A percentile compares a stretch with the other conserved stretches of the same genome.
phyloP scores from a whole-genome alignment of 1,284 basidiomycete genomes.

The Nidula niveotomentosa region DNA sequence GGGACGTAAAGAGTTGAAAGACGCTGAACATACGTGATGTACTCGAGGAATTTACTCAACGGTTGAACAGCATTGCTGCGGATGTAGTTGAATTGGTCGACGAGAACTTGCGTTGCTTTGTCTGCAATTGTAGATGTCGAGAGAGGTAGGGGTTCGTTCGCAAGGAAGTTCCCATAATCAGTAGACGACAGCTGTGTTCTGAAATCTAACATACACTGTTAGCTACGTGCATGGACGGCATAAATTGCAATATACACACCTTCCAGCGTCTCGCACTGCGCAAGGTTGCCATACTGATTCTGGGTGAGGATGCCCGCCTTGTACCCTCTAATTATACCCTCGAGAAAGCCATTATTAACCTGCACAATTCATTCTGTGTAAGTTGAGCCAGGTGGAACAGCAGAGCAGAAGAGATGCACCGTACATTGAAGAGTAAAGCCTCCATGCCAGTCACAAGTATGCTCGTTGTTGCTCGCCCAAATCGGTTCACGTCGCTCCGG shows the following conservation, averaged over 20 bases:
- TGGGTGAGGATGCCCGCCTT: conserved; percentile 90
- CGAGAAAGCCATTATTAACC: conserved; percentile 85
- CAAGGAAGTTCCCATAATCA: conserved; percentile 98
- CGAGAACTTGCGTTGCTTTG: conserved; percentile 92
- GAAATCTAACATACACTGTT: conserved; percentile 60
- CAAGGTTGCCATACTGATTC: conserved; percentile 90
- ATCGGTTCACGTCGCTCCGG: background rate
- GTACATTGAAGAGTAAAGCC: conserved; percentile 85
- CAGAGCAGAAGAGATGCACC: conserved; percentile 7
- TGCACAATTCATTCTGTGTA: conserved; percentile 29
- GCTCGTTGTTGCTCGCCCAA: background rate
- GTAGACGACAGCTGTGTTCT: conserved; percentile 92
- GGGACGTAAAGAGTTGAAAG: conserved; percentile 4
- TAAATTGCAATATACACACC: conserved; percentile 46
- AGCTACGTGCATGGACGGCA: background rate
- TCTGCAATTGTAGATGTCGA: conserved; percentile 95
- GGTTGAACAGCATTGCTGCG: conserved; percentile 91
- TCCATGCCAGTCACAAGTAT: conserved; percentile 53
- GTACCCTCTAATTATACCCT: conserved; percentile 95
- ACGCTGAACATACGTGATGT: conserved; percentile 81
- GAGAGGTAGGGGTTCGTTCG: conserved; percentile 95
- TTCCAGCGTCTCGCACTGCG: conserved; percentile 97
- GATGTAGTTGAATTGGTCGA: conserved; percentile 97
- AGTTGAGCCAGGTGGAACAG: conserved; percentile 19
- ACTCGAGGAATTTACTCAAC: conserved; percentile 93